Conservation (phyloP, 176 grass and related monocot genomes). For the Poa annua region DNA sequence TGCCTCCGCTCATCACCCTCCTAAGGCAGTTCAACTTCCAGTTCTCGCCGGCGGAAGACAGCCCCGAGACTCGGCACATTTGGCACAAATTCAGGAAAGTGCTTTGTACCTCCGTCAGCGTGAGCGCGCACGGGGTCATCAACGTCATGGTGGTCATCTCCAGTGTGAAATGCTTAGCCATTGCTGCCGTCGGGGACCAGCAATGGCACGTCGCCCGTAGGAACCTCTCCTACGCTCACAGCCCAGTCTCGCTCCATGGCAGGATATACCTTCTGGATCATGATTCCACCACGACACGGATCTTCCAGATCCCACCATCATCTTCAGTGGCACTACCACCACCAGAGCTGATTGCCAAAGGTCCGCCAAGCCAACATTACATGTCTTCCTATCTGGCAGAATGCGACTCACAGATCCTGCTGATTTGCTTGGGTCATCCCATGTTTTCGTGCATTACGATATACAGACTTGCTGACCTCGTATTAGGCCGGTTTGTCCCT, state of each 20-base stretch:
- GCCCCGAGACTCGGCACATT: not conserved
- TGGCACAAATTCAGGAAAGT: not conserved
- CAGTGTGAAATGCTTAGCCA: not conserved
- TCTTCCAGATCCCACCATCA: not conserved
- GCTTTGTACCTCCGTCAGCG: not conserved
- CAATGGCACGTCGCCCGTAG: not conserved
- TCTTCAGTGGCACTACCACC: not conserved
- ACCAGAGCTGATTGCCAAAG: not conserved
- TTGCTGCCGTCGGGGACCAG: not conserved
- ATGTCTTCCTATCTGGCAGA: not conserved
- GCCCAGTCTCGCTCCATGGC: not conserved
- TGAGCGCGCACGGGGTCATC: not conserved
- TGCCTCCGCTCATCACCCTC: not conserved
- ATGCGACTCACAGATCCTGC: not conserved
- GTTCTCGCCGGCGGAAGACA: not conserved
- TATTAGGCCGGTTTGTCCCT: not conserved
- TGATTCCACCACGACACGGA: not conserved
- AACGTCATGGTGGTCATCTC: not conserved
- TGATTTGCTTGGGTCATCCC: not conserved
- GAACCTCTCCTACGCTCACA: not conserved
- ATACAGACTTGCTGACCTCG: not conserved
- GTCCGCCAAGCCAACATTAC: not conserved
- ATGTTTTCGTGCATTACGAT: not conserved
- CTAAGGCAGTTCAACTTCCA: not conserved
- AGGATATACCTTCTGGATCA: not conserved